Evolutionary conservation across 2,329 filamentous ascomycete species (phyloP).

Genomic region (Aspergillus floridensis): DNA sequence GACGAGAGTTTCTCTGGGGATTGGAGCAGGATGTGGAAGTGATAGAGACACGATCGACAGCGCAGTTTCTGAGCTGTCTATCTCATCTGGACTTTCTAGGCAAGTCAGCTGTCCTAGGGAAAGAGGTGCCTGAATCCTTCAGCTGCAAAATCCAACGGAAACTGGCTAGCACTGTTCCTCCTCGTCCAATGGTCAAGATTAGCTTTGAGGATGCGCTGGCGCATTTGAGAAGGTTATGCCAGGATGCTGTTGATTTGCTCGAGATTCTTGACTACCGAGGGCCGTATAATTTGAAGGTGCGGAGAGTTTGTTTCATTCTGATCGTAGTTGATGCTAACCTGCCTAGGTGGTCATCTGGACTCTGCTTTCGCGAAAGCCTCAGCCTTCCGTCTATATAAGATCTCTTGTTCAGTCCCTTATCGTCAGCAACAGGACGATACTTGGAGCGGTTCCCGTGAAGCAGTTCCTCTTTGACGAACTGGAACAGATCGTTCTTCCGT

Average conservation of each 20-base stretch:
- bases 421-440: slow-evolving; percentile 67
- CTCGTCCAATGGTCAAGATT: slow-evolving; percentile 79
- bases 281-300: slow-evolving; percentile 67
- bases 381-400: slow-evolving; percentile 79
- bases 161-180: slow-evolving; percentile 89
- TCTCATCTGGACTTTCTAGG: slow-evolving; percentile 55
- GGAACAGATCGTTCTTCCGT: slow-evolving; percentile 71
- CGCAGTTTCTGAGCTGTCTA: slow-evolving; percentile 34
- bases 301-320: not conserved
- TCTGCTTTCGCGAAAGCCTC: slow-evolving; percentile 75
- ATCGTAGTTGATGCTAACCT: not conserved
- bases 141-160: slow-evolving; percentile 88
- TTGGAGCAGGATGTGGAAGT: slow-evolving; percentile 39
- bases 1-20: slow-evolving; percentile 50
- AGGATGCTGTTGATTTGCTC: slow-evolving; percentile 68
- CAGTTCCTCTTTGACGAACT: slow-evolving; percentile 80
- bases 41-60: slow-evolving; percentile 29
- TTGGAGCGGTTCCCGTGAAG: slow-evolving; percentile 67
- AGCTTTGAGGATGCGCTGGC: slow-evolving; percentile 68
- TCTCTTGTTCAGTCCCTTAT: slow-evolving; percentile 74
- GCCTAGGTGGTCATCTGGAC: slow-evolving; percentile 67
- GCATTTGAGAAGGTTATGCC: slow-evolving; percentile 68
- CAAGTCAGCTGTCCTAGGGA: slow-evolving; percentile 61
- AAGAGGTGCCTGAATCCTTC: slow-evolving; percentile 72
- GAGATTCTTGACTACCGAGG: slow-evolving; percentile 66